Evolutionary conservation across 2,329 filamentous ascomycete genomes (phyloP), one percentile per base, ranked within the genome.

Genomic region (Paecilomyces fulvus): DNA sequence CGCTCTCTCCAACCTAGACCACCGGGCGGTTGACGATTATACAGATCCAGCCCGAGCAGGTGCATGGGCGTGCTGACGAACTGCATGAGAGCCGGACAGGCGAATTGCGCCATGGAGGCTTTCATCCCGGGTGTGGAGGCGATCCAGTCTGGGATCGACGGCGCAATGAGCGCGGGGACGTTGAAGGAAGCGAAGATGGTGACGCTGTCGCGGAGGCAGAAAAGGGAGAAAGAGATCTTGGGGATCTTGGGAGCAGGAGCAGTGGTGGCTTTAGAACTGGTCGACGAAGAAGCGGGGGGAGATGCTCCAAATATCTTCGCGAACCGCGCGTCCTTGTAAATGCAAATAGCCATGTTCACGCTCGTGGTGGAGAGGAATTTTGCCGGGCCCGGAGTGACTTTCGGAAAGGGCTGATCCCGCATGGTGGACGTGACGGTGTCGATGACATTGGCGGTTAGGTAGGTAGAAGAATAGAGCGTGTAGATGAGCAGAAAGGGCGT

Each of bases 141-240:
- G 59, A 87, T 67, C 28, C 78, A 76, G 17, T 80, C 73, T 12
- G 80, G 82, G 20, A 96, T 75, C 5, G 77, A 73, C 0, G 90
- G 90, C 0, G 89, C 89, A 9, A 96, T 78, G 1, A 94, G 67
- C 0, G 89, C 83, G 0, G 92, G 92, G 1, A 96, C 77, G 69
- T 96, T 96, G 80, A 96, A 97, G 11, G 85, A 89, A 3, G 90
- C 90, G 71, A 95, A 95, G 65, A 96, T 91, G 53, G 92, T 96
- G 59, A 95, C 76, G 73, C 87, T 90, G 75, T 96, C 92, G 64
- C 92, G 85, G 55, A 87, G 68, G 2, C 89, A 85, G 77, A 96
- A 96, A 56, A 96, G 83, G 0, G 80, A 77, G 73, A 91, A 94
- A 8, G 86, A 89, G 1, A 87, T 78, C 30, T 84, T 73, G 0